Evolutionary conservation across 768 basidiomycete genomes (phyloP).

Genomic region (Scleroderma citrinum): DNA sequence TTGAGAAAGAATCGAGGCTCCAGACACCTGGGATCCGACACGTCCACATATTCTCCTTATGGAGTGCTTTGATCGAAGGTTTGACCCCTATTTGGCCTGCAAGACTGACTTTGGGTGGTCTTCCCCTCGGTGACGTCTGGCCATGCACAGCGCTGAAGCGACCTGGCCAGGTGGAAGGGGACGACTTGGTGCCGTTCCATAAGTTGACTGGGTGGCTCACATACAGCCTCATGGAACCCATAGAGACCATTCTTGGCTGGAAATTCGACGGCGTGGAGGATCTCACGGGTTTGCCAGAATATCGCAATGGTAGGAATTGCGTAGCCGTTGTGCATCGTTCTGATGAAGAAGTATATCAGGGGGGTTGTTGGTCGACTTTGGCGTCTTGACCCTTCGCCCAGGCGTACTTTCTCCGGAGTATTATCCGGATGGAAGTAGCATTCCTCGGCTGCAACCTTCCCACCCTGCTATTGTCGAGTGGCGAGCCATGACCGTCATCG

Average conservation of each 20-base stretch:
- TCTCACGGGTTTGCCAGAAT: conserved; percentile 92
- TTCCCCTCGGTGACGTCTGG: conserved; percentile 92
- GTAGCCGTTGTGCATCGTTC: neutral
- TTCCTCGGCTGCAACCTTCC: conserved; percentile 64
- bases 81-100: conserved; percentile 87
- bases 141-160: conserved; percentile 55
- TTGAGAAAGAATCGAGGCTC: conserved; percentile 48
- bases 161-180: conserved; percentile 39
- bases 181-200: conserved; percentile 87
- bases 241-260: conserved; percentile 77
- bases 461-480: conserved; percentile 94
- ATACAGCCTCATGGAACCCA: conserved; percentile 81
- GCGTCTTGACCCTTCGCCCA: conserved; percentile 65
- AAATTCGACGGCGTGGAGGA: conserved; percentile 73
- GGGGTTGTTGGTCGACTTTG: conserved; percentile 82
- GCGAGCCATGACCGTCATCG: conserved; percentile 93
- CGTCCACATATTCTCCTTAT: conserved; percentile 72
- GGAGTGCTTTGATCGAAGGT: conserved; percentile 77
- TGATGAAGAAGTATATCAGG: conserved; percentile 37
- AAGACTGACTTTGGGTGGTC: conserved; percentile 57
- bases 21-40: conserved; percentile 35
- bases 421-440: conserved; percentile 28
- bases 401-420: conserved; percentile 46
- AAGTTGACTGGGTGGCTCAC: conserved; percentile 94
- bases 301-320: conserved; percentile 67